Evolutionary conservation across 768 basidiomycete genomes (phyloP).

Genomic region (Russula sp.): DNA sequence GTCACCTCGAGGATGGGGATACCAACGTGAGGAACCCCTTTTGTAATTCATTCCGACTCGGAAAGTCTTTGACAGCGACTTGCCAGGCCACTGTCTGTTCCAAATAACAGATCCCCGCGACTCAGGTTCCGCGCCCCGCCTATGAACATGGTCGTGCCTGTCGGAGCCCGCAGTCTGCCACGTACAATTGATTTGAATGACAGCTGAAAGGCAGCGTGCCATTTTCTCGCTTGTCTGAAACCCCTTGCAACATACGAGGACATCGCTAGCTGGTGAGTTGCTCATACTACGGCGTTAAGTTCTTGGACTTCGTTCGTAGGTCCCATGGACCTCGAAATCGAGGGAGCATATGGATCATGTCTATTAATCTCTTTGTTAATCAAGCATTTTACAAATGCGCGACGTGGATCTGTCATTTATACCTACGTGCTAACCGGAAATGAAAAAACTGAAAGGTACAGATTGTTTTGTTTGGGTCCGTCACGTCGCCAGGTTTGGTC

Average conservation of each 20-base stretch:
- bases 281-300: neutral
- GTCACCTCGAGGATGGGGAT: neutral
- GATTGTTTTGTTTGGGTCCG: neutral
- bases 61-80: neutral
- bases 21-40: neutral
- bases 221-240: neutral
- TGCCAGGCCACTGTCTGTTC: neutral
- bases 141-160: neutral
- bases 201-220: neutral
- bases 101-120: neutral
- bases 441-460: conserved; percentile 1
- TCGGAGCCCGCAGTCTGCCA: neutral
- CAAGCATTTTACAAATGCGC: neutral
- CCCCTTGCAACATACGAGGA: neutral
- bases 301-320: neutral
- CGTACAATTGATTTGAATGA: neutral
- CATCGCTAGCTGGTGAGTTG: neutral
- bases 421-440: conserved; percentile 5
- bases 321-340: neutral
- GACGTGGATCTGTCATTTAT: neutral
- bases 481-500: neutral
- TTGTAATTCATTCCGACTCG: neutral
- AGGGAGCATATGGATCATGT: neutral
- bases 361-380: neutral
- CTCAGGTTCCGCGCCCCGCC: no score